phyloP scores from a whole-genome alignment of 495 filamentous ascomycete genomes.

The Hypoxylon fuscum region DNA sequence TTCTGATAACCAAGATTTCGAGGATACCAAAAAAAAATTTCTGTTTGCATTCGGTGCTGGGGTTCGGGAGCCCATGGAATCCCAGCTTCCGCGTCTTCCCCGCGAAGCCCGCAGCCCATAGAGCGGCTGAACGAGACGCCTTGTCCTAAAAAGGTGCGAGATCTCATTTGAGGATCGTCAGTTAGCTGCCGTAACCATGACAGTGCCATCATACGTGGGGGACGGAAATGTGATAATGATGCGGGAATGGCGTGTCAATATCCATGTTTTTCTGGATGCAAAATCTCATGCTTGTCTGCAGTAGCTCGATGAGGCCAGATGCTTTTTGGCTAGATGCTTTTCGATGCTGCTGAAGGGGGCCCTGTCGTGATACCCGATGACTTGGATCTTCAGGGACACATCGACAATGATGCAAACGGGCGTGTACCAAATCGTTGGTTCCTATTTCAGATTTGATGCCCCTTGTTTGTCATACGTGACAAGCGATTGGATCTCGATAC shows the following conservation, averaged over 20 bases:
- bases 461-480: conserved; percentile 45
- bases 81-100: conserved; percentile 43
- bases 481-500: conserved; percentile 41
- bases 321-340: no score
- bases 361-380: conserved; percentile 42
- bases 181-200: conserved; percentile 31
- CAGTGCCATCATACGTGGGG: conserved; percentile 37
- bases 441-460: conserved; percentile 25
- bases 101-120: conserved; percentile 39
- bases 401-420: conserved; percentile 43
- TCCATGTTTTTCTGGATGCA: conserved; percentile 10
- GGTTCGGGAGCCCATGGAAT: conserved; percentile 34
- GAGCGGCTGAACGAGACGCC: conserved; percentile 36
- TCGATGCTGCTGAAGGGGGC: conserved; percentile 34
- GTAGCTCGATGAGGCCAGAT: conserved; percentile 23
- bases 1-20: conserved; percentile 37
- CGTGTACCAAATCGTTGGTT: conserved; percentile 34
- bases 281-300: conserved; percentile 28
- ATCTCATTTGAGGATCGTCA: conserved; percentile 32
- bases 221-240: conserved; percentile 29
- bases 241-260: conserved; percentile 29
- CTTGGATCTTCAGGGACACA: conserved; percentile 41
- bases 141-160: conserved; percentile 15
- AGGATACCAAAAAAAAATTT: conserved; percentile 22
- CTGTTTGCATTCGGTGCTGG: conserved; percentile 43